Evolutionary conservation across 2,329 filamentous ascomycete species (phyloP).

Genomic region (Thielaviopsis euricoi): DNA sequence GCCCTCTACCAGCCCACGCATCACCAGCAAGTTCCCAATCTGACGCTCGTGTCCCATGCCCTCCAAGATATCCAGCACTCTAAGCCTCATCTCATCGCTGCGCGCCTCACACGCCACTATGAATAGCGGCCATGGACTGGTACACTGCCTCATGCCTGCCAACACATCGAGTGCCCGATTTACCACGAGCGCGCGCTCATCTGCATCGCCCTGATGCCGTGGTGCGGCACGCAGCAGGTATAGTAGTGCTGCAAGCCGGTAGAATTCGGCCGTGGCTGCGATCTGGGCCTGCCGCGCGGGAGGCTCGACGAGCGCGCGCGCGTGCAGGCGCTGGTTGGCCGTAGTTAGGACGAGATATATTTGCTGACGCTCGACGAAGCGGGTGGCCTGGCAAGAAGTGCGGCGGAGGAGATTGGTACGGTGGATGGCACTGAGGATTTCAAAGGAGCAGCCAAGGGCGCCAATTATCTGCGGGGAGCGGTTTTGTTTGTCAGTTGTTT

Average conservation of each 20-base stretch:
- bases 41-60: constrained; percentile 25
- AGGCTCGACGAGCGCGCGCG: constrained; percentile 14
- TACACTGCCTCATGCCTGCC: constrained; percentile 23
- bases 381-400: constrained; percentile 14
- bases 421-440: constrained; percentile 28
- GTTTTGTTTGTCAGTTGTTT: not conserved
- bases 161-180: constrained; percentile 23
- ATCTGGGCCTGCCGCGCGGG: constrained; percentile 18
- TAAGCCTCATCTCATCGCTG: constrained; percentile 25
- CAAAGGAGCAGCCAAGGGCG: constrained; percentile 29
- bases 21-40: constrained; percentile 29
- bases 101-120: constrained; percentile 28
- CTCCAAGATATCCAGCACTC: constrained; percentile 24
- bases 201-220: constrained; percentile 11
- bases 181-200: constrained; percentile 15
- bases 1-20: constrained; percentile 26
- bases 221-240: constrained; percentile 24
- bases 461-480: constrained; percentile 26
- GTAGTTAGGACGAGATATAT: not conserved
- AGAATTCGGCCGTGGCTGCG: constrained; percentile 31
- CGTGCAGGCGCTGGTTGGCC: not conserved
- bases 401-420: constrained; percentile 23
- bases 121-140: constrained; percentile 33
- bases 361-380: not conserved
- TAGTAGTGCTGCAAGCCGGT: constrained; percentile 29